Conservation (phyloP, 345 rosid genomes). For the Eucalyptus cloeziana region DNA sequence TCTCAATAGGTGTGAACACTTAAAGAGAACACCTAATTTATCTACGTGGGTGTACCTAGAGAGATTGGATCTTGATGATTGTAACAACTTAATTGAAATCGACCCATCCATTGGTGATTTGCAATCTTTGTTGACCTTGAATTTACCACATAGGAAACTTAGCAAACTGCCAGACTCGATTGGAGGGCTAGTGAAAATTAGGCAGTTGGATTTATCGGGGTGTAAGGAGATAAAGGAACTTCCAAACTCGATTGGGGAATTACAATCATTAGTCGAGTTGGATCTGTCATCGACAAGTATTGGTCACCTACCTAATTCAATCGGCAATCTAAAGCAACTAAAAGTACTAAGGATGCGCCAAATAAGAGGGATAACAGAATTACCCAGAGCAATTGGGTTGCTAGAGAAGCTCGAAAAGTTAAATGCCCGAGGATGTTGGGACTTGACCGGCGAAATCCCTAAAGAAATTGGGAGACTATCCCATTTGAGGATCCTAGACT, state of each 20-base stretch:
- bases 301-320: neutral
- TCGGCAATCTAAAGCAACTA: neutral
- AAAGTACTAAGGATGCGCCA: neutral
- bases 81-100: too few species aligned
- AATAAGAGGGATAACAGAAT: neutral
- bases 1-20: too few species aligned
- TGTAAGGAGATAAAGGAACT: too few species aligned
- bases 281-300: neutral
- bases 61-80: too few species aligned
- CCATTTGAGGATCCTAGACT: neutral
- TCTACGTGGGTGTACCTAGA: too few species aligned
- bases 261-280: neutral
- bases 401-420: neutral
- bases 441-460: neutral
- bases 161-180: too few species aligned
- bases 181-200: too few species aligned
- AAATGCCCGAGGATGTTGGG: fast-evolving
- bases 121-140: too few species aligned
- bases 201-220: too few species aligned
- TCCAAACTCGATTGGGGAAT: neutral
- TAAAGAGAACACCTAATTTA: too few species aligned
- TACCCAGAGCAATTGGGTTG: neutral
- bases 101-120: too few species aligned
- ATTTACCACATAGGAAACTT: too few species aligned
- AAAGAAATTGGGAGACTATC: neutral